phyloP scores from a whole-genome alignment of 108 stramenopile species.

The Bacterosira constricta region DNA sequence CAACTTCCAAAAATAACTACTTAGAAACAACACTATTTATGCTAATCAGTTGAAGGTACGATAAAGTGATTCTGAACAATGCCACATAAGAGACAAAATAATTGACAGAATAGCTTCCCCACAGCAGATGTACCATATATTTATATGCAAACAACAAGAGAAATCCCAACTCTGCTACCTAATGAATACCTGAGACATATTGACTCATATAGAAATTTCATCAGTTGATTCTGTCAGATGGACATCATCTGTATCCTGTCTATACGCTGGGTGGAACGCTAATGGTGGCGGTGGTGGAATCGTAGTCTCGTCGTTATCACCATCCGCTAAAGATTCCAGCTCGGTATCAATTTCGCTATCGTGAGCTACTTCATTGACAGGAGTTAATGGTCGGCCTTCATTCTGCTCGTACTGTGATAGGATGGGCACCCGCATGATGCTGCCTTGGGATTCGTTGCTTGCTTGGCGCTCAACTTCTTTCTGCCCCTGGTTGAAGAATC shows the following conservation, averaged over 20 bases:
- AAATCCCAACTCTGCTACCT: background rate
- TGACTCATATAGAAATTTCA: constrained; percentile 39
- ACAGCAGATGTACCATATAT: background rate
- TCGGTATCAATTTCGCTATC: constrained; percentile 49
- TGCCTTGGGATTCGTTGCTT: background rate
- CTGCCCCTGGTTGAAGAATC: constrained; percentile 7
- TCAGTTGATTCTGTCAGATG: constrained; percentile 2
- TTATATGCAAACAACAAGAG: background rate
- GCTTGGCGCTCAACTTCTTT: background rate
- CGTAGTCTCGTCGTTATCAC: constrained; percentile 13
- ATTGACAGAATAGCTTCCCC: background rate
- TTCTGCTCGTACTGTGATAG: background rate
- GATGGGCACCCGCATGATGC: constrained; percentile 9
- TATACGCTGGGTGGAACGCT: constrained; percentile 3
- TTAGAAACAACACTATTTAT: no score
- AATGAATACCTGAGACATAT: background rate
- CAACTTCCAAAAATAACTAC: no score
- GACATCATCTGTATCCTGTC: background rate
- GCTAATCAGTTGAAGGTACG: no score
- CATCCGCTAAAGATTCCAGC: constrained; percentile 27
- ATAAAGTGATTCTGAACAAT: background rate
- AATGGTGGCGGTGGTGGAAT: constrained; percentile 42
- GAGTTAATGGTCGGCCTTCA: constrained; percentile 8
- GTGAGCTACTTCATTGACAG: constrained; percentile 32
- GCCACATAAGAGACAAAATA: background rate